Evolutionary conservation across 371 early-diverging fungal genomes (phyloP), one percentile per base, ranked within the genome.

Genomic region (Entomophthora muscae): DNA sequence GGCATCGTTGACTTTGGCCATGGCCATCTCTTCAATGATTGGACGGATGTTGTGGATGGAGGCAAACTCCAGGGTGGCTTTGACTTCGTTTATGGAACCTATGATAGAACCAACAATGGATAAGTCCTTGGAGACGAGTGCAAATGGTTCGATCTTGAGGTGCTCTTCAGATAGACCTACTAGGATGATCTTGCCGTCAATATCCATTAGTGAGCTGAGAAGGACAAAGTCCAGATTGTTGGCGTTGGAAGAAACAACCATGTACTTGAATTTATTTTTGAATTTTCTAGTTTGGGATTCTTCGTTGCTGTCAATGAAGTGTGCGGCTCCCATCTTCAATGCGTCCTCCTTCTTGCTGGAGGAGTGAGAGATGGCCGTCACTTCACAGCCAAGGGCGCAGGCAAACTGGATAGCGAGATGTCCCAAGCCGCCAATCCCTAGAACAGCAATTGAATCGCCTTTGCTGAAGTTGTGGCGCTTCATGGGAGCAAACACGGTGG

Each of bases 361-460:
- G 2, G 57, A 55, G n/a, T n/a, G 5, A n/a, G 90, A 89, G 42
- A 90, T 71, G 1, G 86, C 91, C 3, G 81, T 67, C 0, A 89
- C 87, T 26, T 83, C 73, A 63, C 24, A 27, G 32, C 89, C 88
- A 68, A 78, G 69, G 33, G 73, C 66, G 17, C 78, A 78, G 26
- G 78, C 80, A 76, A 76, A 84, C 70, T 85, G 82, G 23, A 87
- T 65, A 3, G 76, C 82, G 68, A 88, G 72, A 52, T 89, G 90
- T 53, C 83, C 82, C 23, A 85, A 72, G 55, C 88, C 84, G 42
- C 85, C 90, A 54, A 88, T 80, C 3, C 82, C 83, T 63, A 85
- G 70, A 17, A 88, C 67, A 33, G 85, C 85, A 53, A 88, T 86
- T 21, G 65, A 66, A 58, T 72, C 67, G 58, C 81, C 81, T 0